Evolutionary conservation across 345 rosid species (phyloP), one percentile per base, ranked within the genome.

Genomic region (Adansonia digitata): DNA sequence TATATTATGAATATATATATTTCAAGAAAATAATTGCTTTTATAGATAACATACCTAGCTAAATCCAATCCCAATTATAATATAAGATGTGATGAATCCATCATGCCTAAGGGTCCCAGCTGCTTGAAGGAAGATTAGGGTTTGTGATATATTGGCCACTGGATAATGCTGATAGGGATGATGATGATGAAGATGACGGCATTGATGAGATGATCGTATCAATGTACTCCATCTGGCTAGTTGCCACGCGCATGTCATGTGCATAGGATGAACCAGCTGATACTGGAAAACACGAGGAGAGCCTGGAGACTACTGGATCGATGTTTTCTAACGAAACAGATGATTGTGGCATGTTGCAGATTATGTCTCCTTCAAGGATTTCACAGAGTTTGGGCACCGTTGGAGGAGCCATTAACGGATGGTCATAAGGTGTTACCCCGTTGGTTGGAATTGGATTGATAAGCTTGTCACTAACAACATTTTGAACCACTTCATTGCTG

Each of bases 121-220:
- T 79, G 76, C 29, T 51, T 31, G 85, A 71, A 60, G 87, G 72
- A 82, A 77, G 74, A 77, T 74, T 86, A 83, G 91, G 91, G 93
- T 87, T 87, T 78, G 82, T 74, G 78, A 74, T 80, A 73, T 80
- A 86, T 73, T 86, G 88, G 7, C 82, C 78, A 74, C 78, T 75
- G 73, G 89, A 79, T 46, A 80, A 76, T 72, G 88, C 78, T 35
- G 89, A 73, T 46, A 76, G 57, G 18, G 85, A 80, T 5, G 85
- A 81, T 7, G 90, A 82, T 0, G 83, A 74, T 2, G 89, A 82
- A 40, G 84, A 77, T 5, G 85, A 52, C 11, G 83, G 79, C 12
- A 82, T 55, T 73, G 89, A 86, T 74, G 86, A 79, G 74, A 87
- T 78, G 84, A 89, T 87, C 63, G 87, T 83, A 76, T 92, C 89